phyloP scores from a whole-genome alignment of 495 filamentous ascomycete species.

The Parachaetomium inaequale region DNA sequence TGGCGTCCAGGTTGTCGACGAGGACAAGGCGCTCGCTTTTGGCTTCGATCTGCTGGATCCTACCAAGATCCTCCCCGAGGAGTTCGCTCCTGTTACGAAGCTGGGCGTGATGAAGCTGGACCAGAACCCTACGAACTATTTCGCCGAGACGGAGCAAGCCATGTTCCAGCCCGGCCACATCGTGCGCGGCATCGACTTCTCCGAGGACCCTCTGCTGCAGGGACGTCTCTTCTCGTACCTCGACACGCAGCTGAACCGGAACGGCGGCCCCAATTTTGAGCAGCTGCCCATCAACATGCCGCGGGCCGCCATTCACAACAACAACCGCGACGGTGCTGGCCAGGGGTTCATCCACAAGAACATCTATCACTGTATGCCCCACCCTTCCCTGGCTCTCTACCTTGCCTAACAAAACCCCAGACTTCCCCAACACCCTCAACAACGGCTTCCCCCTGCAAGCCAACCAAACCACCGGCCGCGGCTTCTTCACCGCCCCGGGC shows the following conservation, averaged over 20 bases:
- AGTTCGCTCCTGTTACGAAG: constrained; percentile 61
- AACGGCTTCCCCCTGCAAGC: constrained; percentile 63
- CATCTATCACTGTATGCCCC: constrained; percentile 40
- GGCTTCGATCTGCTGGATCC: constrained; percentile 72
- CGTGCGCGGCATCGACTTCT: constrained; percentile 69
- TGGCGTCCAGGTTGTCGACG: constrained; percentile 70
- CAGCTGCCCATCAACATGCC: constrained; percentile 74
- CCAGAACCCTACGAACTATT: constrained; percentile 71
- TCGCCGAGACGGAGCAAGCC: constrained; percentile 72
- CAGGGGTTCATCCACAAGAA: constrained; percentile 56
- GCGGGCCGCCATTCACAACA: constrained; percentile 61
- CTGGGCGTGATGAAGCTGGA: constrained; percentile 67
- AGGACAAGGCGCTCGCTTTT: constrained; percentile 59
- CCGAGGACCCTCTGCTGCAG: constrained; percentile 69
- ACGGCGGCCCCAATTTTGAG: constrained; percentile 72
- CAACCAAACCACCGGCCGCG: constrained; percentile 63
- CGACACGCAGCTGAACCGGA: constrained; percentile 69
- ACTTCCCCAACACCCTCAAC: constrained; percentile 68
- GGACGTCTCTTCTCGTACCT: constrained; percentile 73
- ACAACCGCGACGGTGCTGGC: constrained; percentile 62
- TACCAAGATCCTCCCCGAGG: constrained; percentile 73
- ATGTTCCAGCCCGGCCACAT: constrained; percentile 62
- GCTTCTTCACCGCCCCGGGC: constrained; percentile 69
- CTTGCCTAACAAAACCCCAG: constrained; percentile 24
- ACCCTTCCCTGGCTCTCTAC: background rate